These are phyloP conservation scores for Helicocarpus griseus DNA, from an alignment of 2,329 filamentous ascomycete genomes.

Conservation along the genomic window DNA sequence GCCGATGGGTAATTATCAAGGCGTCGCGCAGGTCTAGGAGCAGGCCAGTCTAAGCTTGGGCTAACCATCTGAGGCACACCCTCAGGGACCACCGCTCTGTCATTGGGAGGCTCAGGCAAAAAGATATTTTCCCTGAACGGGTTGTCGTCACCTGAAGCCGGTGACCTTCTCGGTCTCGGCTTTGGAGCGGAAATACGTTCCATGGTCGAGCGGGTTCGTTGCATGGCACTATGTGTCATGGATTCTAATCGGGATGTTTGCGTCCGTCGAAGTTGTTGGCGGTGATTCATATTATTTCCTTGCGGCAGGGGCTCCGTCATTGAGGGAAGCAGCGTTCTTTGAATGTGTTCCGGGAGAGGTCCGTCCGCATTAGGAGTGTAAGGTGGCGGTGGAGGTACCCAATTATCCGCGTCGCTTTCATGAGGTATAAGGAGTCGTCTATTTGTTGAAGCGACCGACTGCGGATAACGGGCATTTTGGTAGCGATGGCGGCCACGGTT, in stretches of 20 bases:
- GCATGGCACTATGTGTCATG: constrained; percentile 13
- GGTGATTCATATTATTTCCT: neutral
- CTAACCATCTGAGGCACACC: neutral
- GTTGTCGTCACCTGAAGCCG: neutral
- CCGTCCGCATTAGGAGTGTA: constrained; percentile 39
- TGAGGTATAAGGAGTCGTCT: constrained; percentile 65
- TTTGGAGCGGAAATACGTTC: constrained; percentile 18
- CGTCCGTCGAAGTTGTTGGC: constrained; percentile 8
- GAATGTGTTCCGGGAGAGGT: constrained; percentile 27
- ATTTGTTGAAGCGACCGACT: neutral
- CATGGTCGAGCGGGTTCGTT: constrained; percentile 20
- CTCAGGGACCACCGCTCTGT: neutral
- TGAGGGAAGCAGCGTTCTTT: constrained; percentile 24
- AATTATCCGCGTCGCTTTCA: constrained; percentile 80
- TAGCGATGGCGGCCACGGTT: constrained; percentile 45
- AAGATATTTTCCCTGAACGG: neutral
- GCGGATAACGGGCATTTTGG: constrained; percentile 7
- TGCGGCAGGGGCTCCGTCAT: constrained; percentile 12
- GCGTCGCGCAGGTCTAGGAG: neutral
- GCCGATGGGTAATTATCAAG: neutral
- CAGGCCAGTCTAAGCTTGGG: neutral
- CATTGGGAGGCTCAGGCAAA: neutral
- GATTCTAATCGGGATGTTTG: constrained; percentile 20
- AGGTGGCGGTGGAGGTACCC: constrained; percentile 75
- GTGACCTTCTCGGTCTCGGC: neutral